A percentile compares a stretch with the other conserved stretches of the same genome.
Conservation (phyloP, 176 grass and related monocot genomes). For the Leersia perrieri region DNA sequence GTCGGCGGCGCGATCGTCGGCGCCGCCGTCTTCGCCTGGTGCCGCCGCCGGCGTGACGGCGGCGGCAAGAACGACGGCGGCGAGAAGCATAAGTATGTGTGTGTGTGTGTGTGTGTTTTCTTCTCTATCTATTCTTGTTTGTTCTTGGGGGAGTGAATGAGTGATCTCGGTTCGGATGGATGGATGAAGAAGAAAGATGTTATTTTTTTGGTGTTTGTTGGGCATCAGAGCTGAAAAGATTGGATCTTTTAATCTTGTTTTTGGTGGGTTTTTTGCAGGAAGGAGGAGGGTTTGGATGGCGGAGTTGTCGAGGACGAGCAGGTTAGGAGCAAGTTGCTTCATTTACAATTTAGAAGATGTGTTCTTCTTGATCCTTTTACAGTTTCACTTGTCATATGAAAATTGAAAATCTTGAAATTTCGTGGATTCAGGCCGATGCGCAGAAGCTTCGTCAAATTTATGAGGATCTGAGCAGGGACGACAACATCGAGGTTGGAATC, state of each 20-base stretch:
- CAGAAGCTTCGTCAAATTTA: background rate
- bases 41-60: background rate
- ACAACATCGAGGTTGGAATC: background rate
- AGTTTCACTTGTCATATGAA: background rate
- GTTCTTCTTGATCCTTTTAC: background rate
- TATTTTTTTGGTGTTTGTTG: background rate
- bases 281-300: background rate
- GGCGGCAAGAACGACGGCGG: background rate
- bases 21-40: slow-evolving; percentile 39
- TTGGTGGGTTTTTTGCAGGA: slow-evolving; percentile 23
- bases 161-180: background rate
- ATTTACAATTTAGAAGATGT: background rate
- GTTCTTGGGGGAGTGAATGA: background rate
- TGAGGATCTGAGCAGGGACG: background rate
- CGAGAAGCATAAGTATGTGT: no score
- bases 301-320: slow-evolving; percentile 27
- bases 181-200: background rate
- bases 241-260: background rate
- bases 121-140: background rate
- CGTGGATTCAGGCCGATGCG: background rate
- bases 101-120: background rate
- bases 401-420: background rate
- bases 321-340: slow-evolving; percentile 20
- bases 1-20: slow-evolving; percentile 42
- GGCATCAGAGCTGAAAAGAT: slow-evolving; percentile 4